Percentiles rank a stretch among this genome's conserved stretches.
Conservation (phyloP, 345 rosid species). For the Litchi chinensis region DNA sequence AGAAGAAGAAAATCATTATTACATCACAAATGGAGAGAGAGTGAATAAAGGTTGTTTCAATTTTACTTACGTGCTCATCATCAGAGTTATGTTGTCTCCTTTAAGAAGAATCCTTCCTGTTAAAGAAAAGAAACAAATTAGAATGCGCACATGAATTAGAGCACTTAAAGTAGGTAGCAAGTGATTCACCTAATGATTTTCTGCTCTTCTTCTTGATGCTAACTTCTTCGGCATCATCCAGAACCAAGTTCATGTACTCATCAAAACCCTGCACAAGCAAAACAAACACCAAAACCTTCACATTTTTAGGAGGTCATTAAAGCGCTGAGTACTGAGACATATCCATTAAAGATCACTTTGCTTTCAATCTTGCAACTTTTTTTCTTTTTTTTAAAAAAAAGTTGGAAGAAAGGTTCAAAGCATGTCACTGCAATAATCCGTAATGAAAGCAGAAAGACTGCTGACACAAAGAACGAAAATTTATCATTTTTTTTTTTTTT, state of each 20-base stretch:
- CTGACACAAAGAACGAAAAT: slow-evolving; percentile 4
- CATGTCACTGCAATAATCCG: slow-evolving; percentile 2
- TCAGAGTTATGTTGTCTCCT: slow-evolving; percentile 90
- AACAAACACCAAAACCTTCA: not conserved
- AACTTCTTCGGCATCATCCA: slow-evolving; percentile 98
- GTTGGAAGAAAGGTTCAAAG: not conserved
- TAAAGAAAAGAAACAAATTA: slow-evolving; percentile 8
- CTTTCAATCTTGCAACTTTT: too few species aligned
- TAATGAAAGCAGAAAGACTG: slow-evolving; percentile 1
- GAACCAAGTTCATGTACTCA: slow-evolving; percentile 96
- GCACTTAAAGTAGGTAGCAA: not conserved
- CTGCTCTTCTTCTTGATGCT: slow-evolving; percentile 81
- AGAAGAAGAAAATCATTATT: not conserved
- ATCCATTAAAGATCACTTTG: not conserved
- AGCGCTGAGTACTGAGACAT: not conserved
- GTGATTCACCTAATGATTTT: slow-evolving; percentile 67
- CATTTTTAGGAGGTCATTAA: not conserved
- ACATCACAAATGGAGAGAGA: not conserved
- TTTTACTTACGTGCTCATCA: slow-evolving; percentile 82
- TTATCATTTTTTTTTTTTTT: not conserved
- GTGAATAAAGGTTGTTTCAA: not conserved
- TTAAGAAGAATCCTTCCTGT: slow-evolving; percentile 91
- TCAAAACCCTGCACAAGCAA: slow-evolving; percentile 73
- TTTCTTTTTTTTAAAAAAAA: not conserved
- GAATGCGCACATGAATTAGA: not conserved